Conservation (phyloP, 805 yeast genomes). For the Suhomyces faveliae region DNA sequence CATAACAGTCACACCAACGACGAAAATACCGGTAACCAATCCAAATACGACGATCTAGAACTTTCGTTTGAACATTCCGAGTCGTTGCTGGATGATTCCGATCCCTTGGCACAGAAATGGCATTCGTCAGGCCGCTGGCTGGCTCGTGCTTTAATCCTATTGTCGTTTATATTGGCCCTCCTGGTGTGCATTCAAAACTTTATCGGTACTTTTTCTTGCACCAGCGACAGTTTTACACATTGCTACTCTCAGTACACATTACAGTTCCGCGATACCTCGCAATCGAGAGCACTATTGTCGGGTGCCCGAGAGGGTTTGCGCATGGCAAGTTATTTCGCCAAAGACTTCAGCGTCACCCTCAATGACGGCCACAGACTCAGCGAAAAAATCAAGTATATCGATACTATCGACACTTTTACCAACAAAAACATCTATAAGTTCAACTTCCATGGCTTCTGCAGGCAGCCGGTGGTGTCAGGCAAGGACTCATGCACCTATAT, state of each 20-base stretch:
- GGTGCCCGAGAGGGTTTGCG: constrained; percentile 42
- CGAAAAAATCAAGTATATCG: constrained; percentile 6
- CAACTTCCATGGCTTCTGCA: constrained; percentile 51
- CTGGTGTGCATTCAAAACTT: constrained; percentile 17
- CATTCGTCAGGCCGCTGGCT: background rate
- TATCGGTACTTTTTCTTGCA: constrained; percentile 30
- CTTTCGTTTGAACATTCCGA: background rate
- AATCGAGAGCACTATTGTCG: constrained; percentile 31
- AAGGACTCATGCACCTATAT: constrained; percentile 29
- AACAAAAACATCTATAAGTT: constrained; percentile 41
- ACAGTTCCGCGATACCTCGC: constrained; percentile 36
- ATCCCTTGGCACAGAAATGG: background rate
- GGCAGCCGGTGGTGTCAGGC: constrained; percentile 24
- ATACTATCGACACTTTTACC: constrained; percentile 46
- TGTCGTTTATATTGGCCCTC: constrained; percentile 12
- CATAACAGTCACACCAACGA: background rate
- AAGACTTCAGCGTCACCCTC: constrained; percentile 31
- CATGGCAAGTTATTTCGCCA: constrained; percentile 44
- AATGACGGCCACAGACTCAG: constrained; percentile 3
- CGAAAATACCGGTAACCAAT: background rate
- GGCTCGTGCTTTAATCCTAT: background rate
- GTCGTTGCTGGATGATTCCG: background rate
- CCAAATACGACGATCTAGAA: background rate
- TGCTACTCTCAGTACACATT: constrained; percentile 47
- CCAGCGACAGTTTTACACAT: constrained; percentile 12